Conservation (phyloP, 495 filamentous ascomycete genomes). For the Aspergillus mulundensis region DNA sequence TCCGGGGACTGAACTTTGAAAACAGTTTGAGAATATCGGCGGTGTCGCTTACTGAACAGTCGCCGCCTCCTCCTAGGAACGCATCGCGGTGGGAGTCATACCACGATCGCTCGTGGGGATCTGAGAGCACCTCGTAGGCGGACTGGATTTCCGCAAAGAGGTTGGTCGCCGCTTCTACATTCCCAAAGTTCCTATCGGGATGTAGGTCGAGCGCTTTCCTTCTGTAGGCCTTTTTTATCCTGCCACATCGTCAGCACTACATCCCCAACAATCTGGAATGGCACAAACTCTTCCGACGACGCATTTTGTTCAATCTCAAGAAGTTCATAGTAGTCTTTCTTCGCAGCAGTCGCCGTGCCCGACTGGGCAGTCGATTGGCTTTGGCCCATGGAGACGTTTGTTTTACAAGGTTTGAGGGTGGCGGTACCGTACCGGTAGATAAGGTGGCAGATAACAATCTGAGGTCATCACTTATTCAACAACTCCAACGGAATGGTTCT, state of each 20-base stretch:
- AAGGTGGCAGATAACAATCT: too few species aligned
- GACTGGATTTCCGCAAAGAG: conserved; percentile 89
- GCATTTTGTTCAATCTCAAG: conserved; percentile 68
- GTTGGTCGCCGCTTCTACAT: conserved; percentile 74
- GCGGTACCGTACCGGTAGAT: too few species aligned
- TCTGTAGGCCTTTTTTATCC: conserved; percentile 91
- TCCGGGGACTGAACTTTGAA: conserved; percentile 67
- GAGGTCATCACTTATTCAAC: neutral
- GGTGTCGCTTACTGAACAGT: too few species aligned
- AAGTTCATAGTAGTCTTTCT: conserved; percentile 90
- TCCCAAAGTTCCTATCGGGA: conserved; percentile 89
- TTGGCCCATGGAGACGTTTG: conserved; percentile 63
- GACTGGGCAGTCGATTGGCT: conserved; percentile 61
- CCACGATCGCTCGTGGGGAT: conserved; percentile 94
- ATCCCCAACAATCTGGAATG: neutral
- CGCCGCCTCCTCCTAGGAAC: conserved; percentile 60
- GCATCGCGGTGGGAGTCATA: conserved; percentile 91
- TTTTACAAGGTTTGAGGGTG: too few species aligned
- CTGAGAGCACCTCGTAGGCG: conserved; percentile 91
- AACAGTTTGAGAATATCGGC: conserved; percentile 71
- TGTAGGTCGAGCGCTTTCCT: conserved; percentile 89
- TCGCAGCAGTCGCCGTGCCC: conserved; percentile 36
- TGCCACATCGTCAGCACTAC: conserved; percentile 24
- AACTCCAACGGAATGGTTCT: conserved; percentile 39
- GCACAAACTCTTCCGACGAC: conserved; percentile 77